phyloP scores from a whole-genome alignment of 2,329 filamentous ascomycete species.

The Fulvia fulva region DNA sequence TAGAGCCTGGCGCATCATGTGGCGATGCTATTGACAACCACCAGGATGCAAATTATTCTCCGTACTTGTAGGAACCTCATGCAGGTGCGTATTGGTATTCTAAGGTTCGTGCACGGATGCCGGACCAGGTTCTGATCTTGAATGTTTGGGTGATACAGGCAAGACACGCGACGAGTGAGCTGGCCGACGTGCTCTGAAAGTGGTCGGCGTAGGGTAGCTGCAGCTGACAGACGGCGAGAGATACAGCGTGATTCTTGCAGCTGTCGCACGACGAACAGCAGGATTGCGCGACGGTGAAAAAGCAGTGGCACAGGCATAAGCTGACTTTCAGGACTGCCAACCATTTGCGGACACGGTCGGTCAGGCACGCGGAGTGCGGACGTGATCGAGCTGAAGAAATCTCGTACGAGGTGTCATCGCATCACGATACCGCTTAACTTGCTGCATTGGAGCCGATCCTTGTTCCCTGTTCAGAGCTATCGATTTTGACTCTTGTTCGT shows the following conservation, averaged over 20 bases:
- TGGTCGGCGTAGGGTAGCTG: neutral
- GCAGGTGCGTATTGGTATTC: constrained; percentile 2
- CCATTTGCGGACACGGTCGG: neutral
- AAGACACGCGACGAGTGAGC: neutral
- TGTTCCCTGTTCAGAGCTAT: neutral
- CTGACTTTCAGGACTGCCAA: neutral
- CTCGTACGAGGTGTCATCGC: neutral
- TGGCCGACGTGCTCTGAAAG: neutral
- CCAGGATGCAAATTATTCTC: neutral
- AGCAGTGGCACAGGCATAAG: neutral
- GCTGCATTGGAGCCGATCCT: neutral
- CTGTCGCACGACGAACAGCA: neutral
- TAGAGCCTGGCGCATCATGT: neutral
- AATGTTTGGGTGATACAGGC: neutral
- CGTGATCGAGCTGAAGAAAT: neutral
- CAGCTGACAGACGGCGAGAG: neutral
- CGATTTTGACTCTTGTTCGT: neutral
- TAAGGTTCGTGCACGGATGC: neutral
- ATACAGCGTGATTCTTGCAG: neutral
- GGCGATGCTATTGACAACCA: too few relatives aligned
- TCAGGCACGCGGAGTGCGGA: neutral
- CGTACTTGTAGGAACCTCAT: neutral
- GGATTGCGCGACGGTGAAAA: neutral
- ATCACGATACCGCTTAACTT: neutral
- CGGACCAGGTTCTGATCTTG: neutral